Evolutionary conservation across 345 rosid genomes (phyloP).

Genomic region (Isatis tinctoria): DNA sequence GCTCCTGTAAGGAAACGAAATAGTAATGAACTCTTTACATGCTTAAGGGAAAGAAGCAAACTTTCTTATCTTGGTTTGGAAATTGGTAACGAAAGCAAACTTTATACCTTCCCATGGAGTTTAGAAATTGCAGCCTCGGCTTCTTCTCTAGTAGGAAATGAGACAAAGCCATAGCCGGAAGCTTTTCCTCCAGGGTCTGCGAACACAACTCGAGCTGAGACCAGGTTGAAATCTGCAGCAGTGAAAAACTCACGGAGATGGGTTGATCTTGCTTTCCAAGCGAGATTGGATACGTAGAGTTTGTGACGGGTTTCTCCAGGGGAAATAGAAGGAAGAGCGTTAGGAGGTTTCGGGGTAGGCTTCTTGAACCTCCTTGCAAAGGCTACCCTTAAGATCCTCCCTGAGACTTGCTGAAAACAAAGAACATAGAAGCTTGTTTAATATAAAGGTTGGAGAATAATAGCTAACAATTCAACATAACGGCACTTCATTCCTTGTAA

Average conservation of each 20-base stretch:
- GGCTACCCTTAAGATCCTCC: conserved; percentile 65
- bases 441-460: neutral
- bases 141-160: conserved; percentile 80
- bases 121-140: conserved; percentile 72
- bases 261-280: conserved; percentile 83
- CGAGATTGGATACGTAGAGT: conserved; percentile 76
- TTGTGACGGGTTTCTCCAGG: conserved; percentile 54
- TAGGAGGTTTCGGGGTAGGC: conserved; percentile 40
- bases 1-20: conserved; percentile 46
- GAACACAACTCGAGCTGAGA: conserved; percentile 69
- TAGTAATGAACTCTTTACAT: neutral
- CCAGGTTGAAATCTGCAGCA: conserved; percentile 46
- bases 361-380: conserved; percentile 68
- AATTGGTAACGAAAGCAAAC: neutral
- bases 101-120: conserved; percentile 72
- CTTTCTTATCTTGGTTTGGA: neutral
- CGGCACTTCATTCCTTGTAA: neutral
- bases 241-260: conserved; percentile 77
- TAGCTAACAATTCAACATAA: neutral
- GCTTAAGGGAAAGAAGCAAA: conserved; percentile 5
- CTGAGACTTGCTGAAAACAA: conserved; percentile 61
- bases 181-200: conserved; percentile 56
- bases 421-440: neutral
- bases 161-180: conserved; percentile 88
- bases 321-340: conserved; percentile 29